A percentile compares a stretch with the other conserved stretches of the same genome.
Conservation (phyloP, 176 grass and related monocot species). For the Musa itinerans region DNA sequence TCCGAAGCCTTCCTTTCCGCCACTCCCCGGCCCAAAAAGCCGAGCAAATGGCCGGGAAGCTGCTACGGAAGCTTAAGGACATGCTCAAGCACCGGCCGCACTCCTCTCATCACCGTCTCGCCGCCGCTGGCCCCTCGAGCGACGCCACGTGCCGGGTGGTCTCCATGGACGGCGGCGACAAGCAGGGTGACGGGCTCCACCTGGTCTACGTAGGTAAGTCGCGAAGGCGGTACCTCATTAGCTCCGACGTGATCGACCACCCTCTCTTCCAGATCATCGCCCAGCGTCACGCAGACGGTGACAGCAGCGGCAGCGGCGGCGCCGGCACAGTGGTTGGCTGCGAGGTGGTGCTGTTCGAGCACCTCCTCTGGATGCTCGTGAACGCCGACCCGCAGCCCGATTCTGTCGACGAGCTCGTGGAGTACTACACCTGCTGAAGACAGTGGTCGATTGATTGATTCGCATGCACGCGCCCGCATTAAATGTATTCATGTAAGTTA, state of each 20-base stretch:
- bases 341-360: conserved; percentile 91
- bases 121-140: not conserved
- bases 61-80: not conserved
- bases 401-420: conserved; percentile 78
- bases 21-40: not conserved
- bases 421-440: conserved; percentile 41
- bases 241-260: conserved; percentile 56
- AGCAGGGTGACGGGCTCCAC: conserved; percentile 46
- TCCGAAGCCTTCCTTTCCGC: not conserved
- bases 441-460: too few relatives aligned
- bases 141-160: conserved; percentile 23
- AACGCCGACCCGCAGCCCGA: conserved; percentile 85
- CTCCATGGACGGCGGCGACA: conserved; percentile 43
- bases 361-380: conserved; percentile 92
- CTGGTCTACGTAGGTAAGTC: conserved; percentile 84
- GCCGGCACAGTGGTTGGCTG: conserved; percentile 36
- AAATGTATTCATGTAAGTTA: too few relatives aligned
- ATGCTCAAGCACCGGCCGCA: not conserved
- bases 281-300: not conserved
- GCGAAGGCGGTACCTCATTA: conserved; percentile 76
- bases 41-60: not conserved
- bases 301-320: conserved; percentile 23
- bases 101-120: not conserved
- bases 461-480: too few relatives aligned
- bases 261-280: conserved; percentile 46